Evolutionary conservation across 1,139 yeast species (phyloP), one percentile per base, ranked within the genome.

Genomic region (Pichia sp.): DNA sequence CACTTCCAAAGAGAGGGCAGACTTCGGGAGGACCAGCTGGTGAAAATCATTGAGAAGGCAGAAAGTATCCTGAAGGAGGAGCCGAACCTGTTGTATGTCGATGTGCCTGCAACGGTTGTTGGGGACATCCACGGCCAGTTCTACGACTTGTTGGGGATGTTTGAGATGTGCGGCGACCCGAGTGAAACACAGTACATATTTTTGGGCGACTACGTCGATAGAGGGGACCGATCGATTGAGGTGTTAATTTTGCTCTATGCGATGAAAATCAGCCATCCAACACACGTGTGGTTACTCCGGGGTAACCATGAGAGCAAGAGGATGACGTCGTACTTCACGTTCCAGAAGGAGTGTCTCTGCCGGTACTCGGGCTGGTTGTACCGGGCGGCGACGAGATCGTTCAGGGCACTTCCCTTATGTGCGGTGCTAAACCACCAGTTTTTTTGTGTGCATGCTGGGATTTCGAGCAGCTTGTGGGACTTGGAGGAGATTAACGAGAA

Each of bases 211-310:
- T 92, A 93, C 71, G 99, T 93, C 13, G 99, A 93, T 54, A 79
- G 99, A 65, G 99, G 99, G 1, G 89, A 96, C 30, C 90, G 98
- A 96, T 90, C 97, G 8, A 87, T 96, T 66, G 99, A 93, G 69
- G 95, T 92, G 50, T 95, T 97, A 6, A 74, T 93, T 48, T 76
- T 87, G 50, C 77, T 90, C 53, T 92, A 88, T 68, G 82, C 88
- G 15, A 80, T 89, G 72, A 93, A 93, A 73, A 78, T 90, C 53
- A 73, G 87, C 52, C 86, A 77, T 67, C 99, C 99, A 10, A 65
- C 71, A 7, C 75, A 80, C 45, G 73, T 92, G 54, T 90, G 75
- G 71, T 67, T 93, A 58, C 88, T 93, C 72, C 79, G 99, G 66
- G 99, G 99, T 19, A 93, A 93, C 69, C 99, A 93, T 70, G 99